Evolutionary conservation across 2,329 filamentous ascomycete genomes (phyloP).

Genomic region (Clarireedia monteithiana): DNA sequence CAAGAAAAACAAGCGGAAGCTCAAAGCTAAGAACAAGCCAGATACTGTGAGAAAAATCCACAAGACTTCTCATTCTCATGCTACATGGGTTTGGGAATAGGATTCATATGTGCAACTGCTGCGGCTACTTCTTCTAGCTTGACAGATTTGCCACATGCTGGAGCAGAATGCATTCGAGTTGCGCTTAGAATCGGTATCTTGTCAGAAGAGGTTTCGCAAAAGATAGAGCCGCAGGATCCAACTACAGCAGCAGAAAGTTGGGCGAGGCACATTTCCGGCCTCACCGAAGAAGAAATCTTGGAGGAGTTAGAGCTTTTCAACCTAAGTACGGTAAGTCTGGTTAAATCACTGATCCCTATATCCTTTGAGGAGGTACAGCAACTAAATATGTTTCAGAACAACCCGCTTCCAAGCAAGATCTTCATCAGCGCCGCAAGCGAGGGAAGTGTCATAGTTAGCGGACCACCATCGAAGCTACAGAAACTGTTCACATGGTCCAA

Average conservation of each 20-base stretch:
- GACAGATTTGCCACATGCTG: constrained; percentile 33
- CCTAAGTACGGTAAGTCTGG: background rate
- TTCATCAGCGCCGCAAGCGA: background rate
- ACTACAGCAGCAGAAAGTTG: constrained; percentile 28
- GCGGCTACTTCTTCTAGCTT: constrained; percentile 27
- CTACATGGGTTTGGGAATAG: background rate
- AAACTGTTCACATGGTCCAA: constrained; percentile 2
- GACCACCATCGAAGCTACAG: background rate
- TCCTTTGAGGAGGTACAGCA: background rate
- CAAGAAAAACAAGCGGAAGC: background rate
- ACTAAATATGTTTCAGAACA: background rate
- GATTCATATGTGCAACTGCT: background rate
- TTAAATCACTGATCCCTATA: background rate
- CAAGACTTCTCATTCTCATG: constrained; percentile 17
- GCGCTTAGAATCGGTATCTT: constrained; percentile 40
- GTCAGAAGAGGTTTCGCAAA: constrained; percentile 36
- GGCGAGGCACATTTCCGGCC: constrained; percentile 23
- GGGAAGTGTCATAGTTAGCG: background rate
- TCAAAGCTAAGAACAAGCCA: constrained; percentile 10
- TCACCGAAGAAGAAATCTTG: background rate
- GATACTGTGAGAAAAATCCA: constrained; percentile 27
- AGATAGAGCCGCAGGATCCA: constrained; percentile 31
- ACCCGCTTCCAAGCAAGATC: constrained; percentile 21
- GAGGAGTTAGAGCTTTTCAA: background rate
- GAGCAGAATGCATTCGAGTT: constrained; percentile 34